Conservation (phyloP, 2,329 filamentous ascomycete species). For the Apiospora sp. region DNA sequence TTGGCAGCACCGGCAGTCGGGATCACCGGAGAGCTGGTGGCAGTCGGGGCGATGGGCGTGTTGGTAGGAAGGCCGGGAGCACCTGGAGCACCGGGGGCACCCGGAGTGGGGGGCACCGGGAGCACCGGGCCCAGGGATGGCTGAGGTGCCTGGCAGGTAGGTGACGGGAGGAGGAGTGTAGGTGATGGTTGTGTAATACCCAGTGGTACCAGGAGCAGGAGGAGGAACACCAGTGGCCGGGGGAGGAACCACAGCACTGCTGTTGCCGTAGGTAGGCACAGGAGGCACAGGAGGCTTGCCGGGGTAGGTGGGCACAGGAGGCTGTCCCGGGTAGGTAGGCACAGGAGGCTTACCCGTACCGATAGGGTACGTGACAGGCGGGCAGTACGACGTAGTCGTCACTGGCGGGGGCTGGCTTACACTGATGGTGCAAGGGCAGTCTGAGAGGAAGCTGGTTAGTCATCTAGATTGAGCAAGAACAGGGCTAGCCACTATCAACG, state of each 20-base stretch:
- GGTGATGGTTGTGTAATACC: conserved; percentile 33
- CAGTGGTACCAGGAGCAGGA: conserved; percentile 27
- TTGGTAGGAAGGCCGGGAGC: conserved; percentile 34
- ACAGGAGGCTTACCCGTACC: conserved; percentile 28
- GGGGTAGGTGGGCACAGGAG: neutral
- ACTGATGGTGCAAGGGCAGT: conserved; percentile 57
- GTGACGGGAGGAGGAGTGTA: conserved; percentile 36
- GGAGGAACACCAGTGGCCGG: conserved; percentile 23
- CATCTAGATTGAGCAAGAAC: neutral
- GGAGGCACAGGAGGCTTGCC: conserved; percentile 27
- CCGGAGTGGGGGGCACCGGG: conserved; percentile 7
- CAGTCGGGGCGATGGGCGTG: conserved; percentile 39
- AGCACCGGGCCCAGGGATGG: conserved; percentile 21
- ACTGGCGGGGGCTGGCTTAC: conserved; percentile 42
- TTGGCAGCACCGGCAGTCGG: conserved; percentile 49
- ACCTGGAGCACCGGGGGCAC: neutral
- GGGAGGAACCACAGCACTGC: neutral
- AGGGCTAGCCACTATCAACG: neutral
- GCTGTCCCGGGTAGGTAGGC: conserved; percentile 9
- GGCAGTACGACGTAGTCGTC: conserved; percentile 38
- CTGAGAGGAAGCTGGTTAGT: conserved; percentile 42
- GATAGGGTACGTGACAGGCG: conserved; percentile 28
- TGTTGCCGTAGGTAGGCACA: conserved; percentile 27
- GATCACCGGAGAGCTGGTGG: conserved; percentile 38
- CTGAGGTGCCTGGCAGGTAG: conserved; percentile 33